Percentiles rank a stretch among this genome's conserved stretches.
phyloP scores from a whole-genome alignment of 2,329 filamentous ascomycete species.

The Ciborinia camelliae region DNA sequence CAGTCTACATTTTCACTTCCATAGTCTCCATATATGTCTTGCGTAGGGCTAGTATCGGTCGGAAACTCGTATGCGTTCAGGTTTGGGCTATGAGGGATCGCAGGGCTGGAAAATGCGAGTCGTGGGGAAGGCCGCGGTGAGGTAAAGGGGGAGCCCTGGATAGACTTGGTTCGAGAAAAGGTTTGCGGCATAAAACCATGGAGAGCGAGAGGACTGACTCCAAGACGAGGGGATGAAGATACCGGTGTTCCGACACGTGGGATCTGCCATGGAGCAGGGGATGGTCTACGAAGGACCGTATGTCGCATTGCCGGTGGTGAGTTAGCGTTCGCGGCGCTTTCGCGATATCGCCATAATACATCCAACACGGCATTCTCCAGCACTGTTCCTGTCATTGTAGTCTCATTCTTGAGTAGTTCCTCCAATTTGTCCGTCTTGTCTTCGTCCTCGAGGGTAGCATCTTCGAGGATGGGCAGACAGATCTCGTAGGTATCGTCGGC shows the following conservation, averaged over 20 bases:
- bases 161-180: constrained; percentile 74
- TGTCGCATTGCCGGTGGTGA: constrained; percentile 85
- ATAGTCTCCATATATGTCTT: constrained; percentile 85
- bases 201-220: constrained; percentile 77
- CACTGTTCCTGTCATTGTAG: constrained; percentile 67
- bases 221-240: constrained; percentile 76
- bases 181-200: constrained; percentile 78
- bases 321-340: constrained; percentile 58
- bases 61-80: constrained; percentile 93
- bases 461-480: constrained; percentile 83
- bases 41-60: constrained; percentile 73
- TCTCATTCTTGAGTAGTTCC: constrained; percentile 76
- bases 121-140: constrained; percentile 91
- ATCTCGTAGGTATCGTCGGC: constrained; percentile 90
- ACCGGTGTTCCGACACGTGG: constrained; percentile 67
- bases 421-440: constrained; percentile 92
- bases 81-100: constrained; percentile 89
- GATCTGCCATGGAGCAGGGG: constrained; percentile 89
- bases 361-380: constrained; percentile 90
- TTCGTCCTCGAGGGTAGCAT: constrained; percentile 81
- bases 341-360: constrained; percentile 81
- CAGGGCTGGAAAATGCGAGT: constrained; percentile 82
- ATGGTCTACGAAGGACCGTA: constrained; percentile 83
- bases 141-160: constrained; percentile 82
- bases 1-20: constrained; percentile 95